Evolutionary conservation across 305 asterid genomes (phyloP).

Genomic region (Lippia alba): DNA sequence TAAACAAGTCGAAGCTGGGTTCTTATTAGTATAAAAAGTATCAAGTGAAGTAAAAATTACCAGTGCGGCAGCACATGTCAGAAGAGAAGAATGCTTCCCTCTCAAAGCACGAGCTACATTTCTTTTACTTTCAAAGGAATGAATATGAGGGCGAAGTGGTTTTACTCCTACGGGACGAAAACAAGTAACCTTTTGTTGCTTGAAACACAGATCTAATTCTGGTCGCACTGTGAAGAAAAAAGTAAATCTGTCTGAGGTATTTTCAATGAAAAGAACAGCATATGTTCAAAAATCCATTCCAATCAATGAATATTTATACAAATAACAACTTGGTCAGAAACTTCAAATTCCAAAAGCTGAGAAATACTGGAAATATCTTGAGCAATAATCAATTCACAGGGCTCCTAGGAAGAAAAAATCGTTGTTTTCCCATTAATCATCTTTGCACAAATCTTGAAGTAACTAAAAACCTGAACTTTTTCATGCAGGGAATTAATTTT

Average conservation of each 20-base stretch:
- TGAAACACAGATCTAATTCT: conserved; percentile 38
- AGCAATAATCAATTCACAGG: neutral
- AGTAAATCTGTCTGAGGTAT: conserved; percentile 17
- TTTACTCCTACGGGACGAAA: conserved; percentile 41
- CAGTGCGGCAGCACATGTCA: conserved; percentile 64
- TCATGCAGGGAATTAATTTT: too few relatives aligned
- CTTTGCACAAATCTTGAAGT: too few relatives aligned
- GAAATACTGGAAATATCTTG: neutral
- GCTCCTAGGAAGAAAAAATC: too few relatives aligned
- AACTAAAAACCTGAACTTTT: too few relatives aligned
- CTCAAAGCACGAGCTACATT: conserved; percentile 34
- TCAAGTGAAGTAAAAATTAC: conserved; percentile 40
- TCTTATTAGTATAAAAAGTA: neutral
- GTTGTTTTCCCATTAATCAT: too few relatives aligned
- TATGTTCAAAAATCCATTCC: neutral
- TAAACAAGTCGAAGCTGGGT: neutral
- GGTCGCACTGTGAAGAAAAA: conserved; percentile 43
- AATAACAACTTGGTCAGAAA: conserved; percentile 1
- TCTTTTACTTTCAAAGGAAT: conserved; percentile 39
- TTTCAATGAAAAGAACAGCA: neutral
- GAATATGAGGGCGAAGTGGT: conserved; percentile 45
- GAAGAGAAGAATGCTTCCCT: conserved; percentile 44
- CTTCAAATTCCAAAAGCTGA: conserved; percentile 2
- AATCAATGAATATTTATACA: neutral
- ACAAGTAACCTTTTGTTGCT: conserved; percentile 38